Evolutionary conservation across 1,284 basidiomycete genomes (phyloP).

Genomic region (Cryptococcus sp.): DNA sequence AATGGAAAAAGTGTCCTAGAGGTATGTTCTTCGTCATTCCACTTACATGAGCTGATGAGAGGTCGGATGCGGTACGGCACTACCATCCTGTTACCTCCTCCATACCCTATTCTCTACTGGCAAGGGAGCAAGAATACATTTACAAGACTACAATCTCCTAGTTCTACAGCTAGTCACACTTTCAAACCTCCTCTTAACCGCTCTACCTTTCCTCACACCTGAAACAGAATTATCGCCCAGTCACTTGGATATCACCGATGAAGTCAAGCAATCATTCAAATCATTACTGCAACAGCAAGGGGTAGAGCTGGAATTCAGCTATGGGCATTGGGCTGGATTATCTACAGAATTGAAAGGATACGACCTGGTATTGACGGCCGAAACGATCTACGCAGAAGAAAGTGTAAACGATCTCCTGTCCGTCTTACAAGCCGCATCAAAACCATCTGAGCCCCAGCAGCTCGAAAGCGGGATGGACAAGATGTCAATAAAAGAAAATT

Average conservation of each 20-base stretch:
- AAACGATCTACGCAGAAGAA: conserved; percentile 81
- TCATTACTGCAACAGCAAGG: conserved; percentile 55
- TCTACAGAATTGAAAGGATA: conserved; percentile 48
- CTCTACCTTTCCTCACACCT: conserved; percentile 28
- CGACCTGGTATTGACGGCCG: conserved; percentile 77
- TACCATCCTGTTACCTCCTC: conserved; percentile 74
- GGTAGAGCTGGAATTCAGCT: conserved; percentile 69
- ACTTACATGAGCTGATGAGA: conserved; percentile 38
- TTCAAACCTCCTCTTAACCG: conserved; percentile 77
- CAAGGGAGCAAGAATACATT: conserved; percentile 53
- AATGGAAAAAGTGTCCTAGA: conserved; percentile 20
- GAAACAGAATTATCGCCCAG: conserved; percentile 21
- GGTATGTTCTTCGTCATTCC: conserved; percentile 63
- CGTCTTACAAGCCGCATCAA: conserved; percentile 38
- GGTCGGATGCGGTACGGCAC: conserved; percentile 89
- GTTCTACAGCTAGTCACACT: conserved; percentile 78
- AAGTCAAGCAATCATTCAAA: conserved; percentile 63
- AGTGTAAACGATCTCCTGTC: conserved; percentile 64
- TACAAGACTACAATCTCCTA: conserved; percentile 90
- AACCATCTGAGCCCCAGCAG: background rate
- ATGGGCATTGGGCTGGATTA: conserved; percentile 67
- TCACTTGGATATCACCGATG: conserved; percentile 58
- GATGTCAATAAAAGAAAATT: conserved; percentile 23
- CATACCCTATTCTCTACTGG: conserved; percentile 55
- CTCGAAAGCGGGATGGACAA: conserved; percentile 28